Conservation (phyloP, 257 asterid genomes). For the Cynanchum wilfordii region DNA sequence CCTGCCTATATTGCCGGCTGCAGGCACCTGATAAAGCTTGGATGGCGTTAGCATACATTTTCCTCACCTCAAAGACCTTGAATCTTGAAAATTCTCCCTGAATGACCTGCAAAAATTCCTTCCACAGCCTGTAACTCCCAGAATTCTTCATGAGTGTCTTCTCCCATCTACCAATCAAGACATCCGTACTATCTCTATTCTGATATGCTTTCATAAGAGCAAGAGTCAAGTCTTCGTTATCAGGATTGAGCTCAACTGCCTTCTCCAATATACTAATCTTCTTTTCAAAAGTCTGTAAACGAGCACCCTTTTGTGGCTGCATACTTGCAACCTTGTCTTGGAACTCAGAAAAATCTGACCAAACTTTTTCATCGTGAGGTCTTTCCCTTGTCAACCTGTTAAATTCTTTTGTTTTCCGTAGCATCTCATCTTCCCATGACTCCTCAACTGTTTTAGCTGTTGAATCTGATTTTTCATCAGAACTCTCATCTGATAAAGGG, state of each 20-base stretch:
- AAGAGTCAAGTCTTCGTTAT: constrained; percentile 74
- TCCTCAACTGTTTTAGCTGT: constrained; percentile 55
- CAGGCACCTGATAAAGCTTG: constrained; percentile 91
- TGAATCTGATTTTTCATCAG: constrained; percentile 25
- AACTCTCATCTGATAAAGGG: constrained; percentile 46
- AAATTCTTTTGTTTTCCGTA: constrained; percentile 80
- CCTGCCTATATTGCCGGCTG: constrained; percentile 95
- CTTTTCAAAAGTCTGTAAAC: constrained; percentile 88
- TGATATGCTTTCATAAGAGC: constrained; percentile 83
- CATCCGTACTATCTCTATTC: constrained; percentile 66
- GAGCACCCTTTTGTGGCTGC: constrained; percentile 92
- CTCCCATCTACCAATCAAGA: constrained; percentile 85
- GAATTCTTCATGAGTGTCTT: constrained; percentile 63
- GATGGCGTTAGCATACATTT: constrained; percentile 78
- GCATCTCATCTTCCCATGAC: constrained; percentile 89
- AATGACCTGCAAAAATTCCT: constrained; percentile 68
- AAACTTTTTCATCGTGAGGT: constrained; percentile 71
- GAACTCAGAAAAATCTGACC: constrained; percentile 82
- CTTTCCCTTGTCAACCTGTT: constrained; percentile 77
- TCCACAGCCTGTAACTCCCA: constrained; percentile 86
- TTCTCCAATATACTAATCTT: constrained; percentile 92
- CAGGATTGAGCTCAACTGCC: constrained; percentile 89
- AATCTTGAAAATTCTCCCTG: constrained; percentile 93
- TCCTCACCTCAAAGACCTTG: constrained; percentile 92
- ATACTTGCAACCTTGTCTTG: constrained; percentile 87